A percentile compares a stretch with the other conserved stretches of the same genome.
Conservation (phyloP, 495 filamentous ascomycete genomes). For the Collariella sp. region DNA sequence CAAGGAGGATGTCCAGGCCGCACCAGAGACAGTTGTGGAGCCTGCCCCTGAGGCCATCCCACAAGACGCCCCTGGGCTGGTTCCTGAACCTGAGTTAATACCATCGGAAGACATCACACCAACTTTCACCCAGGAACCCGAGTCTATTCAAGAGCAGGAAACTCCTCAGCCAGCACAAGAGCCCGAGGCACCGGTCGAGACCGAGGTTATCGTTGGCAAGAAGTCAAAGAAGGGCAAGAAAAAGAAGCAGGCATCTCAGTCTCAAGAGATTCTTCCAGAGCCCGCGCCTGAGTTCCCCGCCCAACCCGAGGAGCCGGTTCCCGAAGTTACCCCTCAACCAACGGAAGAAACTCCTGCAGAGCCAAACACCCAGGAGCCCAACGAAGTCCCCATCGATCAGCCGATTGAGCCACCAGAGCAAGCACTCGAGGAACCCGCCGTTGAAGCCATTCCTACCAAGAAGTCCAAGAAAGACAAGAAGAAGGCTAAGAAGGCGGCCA, state of each 20-base stretch:
- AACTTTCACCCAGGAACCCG: neutral
- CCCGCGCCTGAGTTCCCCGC: neutral
- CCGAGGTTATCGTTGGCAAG: constrained; percentile 7
- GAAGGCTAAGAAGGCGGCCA: constrained; percentile 17
- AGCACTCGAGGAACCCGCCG: neutral
- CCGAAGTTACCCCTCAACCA: neutral
- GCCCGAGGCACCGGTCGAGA: neutral
- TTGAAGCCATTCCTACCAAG: constrained; percentile 3
- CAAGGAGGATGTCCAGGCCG: neutral
- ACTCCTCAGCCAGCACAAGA: neutral
- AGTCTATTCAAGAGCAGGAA: neutral
- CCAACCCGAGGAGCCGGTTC: neutral
- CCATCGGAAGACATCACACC: neutral
- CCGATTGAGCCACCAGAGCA: neutral
- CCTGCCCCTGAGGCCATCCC: neutral
- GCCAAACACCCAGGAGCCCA: neutral
- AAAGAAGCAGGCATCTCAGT: constrained; percentile 14
- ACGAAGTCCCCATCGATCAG: neutral
- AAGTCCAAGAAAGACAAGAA: constrained; percentile 23
- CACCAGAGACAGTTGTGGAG: constrained; percentile 1
- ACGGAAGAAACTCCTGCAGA: neutral
- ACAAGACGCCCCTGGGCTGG: neutral
- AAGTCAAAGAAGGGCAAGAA: constrained; percentile 27
- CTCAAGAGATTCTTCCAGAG: neutral
- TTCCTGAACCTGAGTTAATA: neutral